A percentile compares a stretch with the other conserved stretches of the same genome.
Conservation (phyloP, 768 basidiomycete species). For the Mycena galopus region DNA sequence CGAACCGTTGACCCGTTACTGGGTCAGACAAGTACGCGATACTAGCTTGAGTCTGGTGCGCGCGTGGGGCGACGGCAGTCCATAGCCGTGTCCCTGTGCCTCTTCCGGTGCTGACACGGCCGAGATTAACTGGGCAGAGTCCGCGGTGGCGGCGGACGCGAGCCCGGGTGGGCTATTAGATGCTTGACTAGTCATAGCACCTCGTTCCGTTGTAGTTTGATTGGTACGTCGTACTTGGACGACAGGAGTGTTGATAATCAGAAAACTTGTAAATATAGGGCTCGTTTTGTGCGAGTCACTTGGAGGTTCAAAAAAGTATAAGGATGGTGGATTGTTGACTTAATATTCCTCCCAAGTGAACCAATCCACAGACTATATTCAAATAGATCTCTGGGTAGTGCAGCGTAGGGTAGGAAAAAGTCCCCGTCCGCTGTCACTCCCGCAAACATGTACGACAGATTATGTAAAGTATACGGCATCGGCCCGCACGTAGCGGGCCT, state of each 20-base stretch:
- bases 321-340: neutral
- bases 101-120: too few relatives aligned
- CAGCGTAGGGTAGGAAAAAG: neutral
- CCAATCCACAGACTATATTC: neutral
- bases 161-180: too few relatives aligned
- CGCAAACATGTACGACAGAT: neutral
- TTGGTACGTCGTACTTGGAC: neutral
- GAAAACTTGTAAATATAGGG: neutral
- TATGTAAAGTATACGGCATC: too few relatives aligned
- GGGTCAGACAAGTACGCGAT: neutral
- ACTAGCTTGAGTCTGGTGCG: neutral
- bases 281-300: neutral
- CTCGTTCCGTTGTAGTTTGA: too few relatives aligned
- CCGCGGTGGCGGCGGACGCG: too few relatives aligned
- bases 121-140: too few relatives aligned
- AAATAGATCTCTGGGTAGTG: neutral
- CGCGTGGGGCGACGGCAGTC: too few relatives aligned
- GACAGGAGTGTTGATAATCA: neutral
- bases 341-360: neutral
- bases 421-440: neutral
- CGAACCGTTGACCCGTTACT: neutral
- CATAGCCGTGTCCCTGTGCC: too few relatives aligned
- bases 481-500: too few relatives aligned
- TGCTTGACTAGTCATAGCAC: neutral
- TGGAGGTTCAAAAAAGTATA: conserved; percentile 8